These are phyloP conservation scores for Ceratobasidium sp. DNA, from an alignment of 1,284 basidiomycete species.

Conservation along the genomic window DNA sequence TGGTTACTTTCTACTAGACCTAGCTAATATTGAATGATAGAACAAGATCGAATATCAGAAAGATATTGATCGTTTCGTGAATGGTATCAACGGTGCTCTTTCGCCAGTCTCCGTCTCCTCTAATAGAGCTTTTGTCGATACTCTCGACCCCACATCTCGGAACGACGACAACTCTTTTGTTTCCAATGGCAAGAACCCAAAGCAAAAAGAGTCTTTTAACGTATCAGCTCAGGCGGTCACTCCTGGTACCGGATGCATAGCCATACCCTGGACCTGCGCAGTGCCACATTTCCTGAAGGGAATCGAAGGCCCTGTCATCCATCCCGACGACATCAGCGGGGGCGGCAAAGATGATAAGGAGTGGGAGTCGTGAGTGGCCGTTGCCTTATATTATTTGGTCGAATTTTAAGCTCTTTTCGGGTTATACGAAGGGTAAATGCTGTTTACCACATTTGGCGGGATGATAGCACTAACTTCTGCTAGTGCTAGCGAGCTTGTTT, in stretches of 20 bases:
- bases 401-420: neutral
- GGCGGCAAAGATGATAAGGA: neutral
- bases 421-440: neutral
- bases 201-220: neutral
- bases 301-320: neutral
- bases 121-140: neutral
- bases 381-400: neutral
- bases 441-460: neutral
- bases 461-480: neutral
- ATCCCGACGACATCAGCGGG: neutral
- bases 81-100: neutral
- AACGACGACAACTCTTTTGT: neutral
- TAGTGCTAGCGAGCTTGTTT: neutral
- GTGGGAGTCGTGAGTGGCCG: neutral
- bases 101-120: neutral
- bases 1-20: neutral
- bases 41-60: constrained; percentile 7
- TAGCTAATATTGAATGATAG: neutral
- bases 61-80: too few relatives aligned
- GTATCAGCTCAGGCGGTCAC: neutral
- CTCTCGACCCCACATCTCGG: neutral
- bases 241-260: neutral
- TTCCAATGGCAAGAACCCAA: neutral
- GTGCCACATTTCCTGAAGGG: neutral
- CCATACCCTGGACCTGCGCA: neutral